Base-by-base conservation (phyloP, 768 basidiomycete species). In the Mrakia blollopis region DNA sequence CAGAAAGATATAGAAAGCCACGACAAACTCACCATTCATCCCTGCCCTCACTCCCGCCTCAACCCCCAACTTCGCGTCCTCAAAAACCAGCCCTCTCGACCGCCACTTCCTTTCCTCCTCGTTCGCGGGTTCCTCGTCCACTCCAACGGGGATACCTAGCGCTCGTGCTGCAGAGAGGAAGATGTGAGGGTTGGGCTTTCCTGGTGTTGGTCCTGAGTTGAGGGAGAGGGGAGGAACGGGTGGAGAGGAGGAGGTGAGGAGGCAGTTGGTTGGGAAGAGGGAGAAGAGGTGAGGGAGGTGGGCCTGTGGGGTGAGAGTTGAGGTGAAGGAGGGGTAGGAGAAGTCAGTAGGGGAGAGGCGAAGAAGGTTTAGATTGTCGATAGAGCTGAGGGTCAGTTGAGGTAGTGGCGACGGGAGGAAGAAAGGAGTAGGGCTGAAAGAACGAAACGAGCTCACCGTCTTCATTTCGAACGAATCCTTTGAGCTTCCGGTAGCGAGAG, bases 131-230 rank as follows among this genome's bases (percentile, higher is more conserved):
- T 81, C 78, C 21, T 73, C 82, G 77, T 81, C 74, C 14, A 83
- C 79, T 28, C 71, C 72, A 30, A 81, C 79, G 1, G 77, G 81
- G 76, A 80, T 83, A 30, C 85, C 84, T 73, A 88, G 84, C 78
- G 86, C 86, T 71, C 87, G 85, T 37, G 93, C 93, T 16, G 92
- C 90, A 11, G 86, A 85, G 50, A 94, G 85, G 82, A 93, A 95
- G 50, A 93, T 89, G 81, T 93, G 92, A 25, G 93, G 92, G 39
- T 86, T 85, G 0, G 93, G 93, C 83, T 95, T 95, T n/a, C 91
- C 89, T 39, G 84, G 67, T 28, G 72, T 44, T 7, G 57, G 77
- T 1, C 32, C 41, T 11, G 77, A 73, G 57, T 39, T 32, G n/a
- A 65, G 77, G 18, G 69, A n/a, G 35, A 73, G 35, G n/a, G 72